These are phyloP conservation scores for Rubus idaeus DNA, from an alignment of 306 rosid species.

Conservation along the genomic window DNA sequence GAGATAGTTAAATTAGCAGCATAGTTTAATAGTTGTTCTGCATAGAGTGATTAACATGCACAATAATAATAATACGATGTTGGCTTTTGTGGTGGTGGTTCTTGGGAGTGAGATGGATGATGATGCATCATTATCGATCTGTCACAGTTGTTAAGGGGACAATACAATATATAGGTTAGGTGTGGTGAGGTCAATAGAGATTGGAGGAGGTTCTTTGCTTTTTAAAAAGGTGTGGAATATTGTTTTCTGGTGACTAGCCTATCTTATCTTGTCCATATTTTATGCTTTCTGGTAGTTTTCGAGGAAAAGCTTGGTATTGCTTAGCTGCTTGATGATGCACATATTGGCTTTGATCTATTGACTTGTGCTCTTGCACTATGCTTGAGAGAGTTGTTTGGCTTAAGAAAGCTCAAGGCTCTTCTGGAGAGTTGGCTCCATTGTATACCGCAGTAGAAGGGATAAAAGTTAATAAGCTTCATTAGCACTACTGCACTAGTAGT, in stretches of 20 bases:
- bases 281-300: slow-evolving; percentile 20
- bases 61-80: neutral
- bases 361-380: slow-evolving; percentile 6
- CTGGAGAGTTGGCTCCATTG: neutral
- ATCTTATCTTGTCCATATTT: slow-evolving; percentile 37
- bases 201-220: slow-evolving; percentile 35
- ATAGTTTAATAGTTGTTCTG: slow-evolving; percentile 5
- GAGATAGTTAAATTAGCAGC: neutral
- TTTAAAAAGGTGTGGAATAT: slow-evolving; percentile 21
- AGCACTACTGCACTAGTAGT: too few relatives aligned
- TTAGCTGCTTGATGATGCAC: slow-evolving; percentile 27
- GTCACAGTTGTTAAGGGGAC: slow-evolving; percentile 6
- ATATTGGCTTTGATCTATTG: slow-evolving; percentile 9
- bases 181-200: slow-evolving; percentile 19
- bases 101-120: slow-evolving; percentile 34
- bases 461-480: too few relatives aligned
- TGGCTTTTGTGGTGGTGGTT: slow-evolving; percentile 40
- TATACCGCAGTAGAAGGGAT: neutral
- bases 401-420: neutral
- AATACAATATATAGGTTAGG: neutral
- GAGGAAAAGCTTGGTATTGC: slow-evolving; percentile 15
- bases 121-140: slow-evolving; percentile 8
- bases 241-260: slow-evolving; percentile 8
- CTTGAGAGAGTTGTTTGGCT: neutral
- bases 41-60: slow-evolving; percentile 5